phyloP scores from a whole-genome alignment of 371 early-diverging fungal genomes.

The Rhizopus microsporus region DNA sequence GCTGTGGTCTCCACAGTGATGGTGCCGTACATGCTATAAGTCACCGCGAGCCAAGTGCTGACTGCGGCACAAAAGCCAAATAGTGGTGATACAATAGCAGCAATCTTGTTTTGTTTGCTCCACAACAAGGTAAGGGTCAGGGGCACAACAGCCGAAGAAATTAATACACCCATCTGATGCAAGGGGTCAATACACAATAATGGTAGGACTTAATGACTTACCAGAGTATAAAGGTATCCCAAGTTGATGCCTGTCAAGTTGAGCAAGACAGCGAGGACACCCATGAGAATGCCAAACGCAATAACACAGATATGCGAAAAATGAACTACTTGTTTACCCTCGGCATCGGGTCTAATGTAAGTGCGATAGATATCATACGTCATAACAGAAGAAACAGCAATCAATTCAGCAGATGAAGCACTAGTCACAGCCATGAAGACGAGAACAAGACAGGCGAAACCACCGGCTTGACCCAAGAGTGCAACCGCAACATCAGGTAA shows the following conservation, averaged over 20 bases:
- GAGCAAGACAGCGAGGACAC: conserved; percentile 60
- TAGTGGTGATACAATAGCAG: conserved; percentile 57
- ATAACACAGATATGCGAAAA: conserved; percentile 60
- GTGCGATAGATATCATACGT: conserved; percentile 73
- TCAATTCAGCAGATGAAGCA: conserved; percentile 70
- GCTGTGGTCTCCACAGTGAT: conserved; percentile 59
- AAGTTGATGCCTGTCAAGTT: conserved; percentile 64
- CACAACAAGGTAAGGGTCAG: conserved; percentile 65
- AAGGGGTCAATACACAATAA: not conserved
- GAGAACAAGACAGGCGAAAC: conserved; percentile 60
- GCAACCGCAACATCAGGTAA: conserved; percentile 67
- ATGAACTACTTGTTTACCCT: conserved; percentile 55
- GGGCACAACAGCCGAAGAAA: conserved; percentile 67
- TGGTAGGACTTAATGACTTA: conserved; percentile 5
- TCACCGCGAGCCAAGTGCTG: conserved; percentile 63
- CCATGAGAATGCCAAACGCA: conserved; percentile 69
- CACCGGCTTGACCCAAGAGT: conserved; percentile 60
- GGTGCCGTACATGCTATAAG: conserved; percentile 53
- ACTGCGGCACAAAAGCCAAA: conserved; percentile 56
- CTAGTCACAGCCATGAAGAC: conserved; percentile 75
- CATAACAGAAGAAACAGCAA: conserved; percentile 68
- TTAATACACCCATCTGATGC: conserved; percentile 64
- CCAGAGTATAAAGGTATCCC: conserved; percentile 62
- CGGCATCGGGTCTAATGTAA: conserved; percentile 66
- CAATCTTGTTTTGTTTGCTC: conserved; percentile 60